Evolutionary conservation across 129 eudicot genomes (phyloP).

Genomic region (Apium graveolens): DNA sequence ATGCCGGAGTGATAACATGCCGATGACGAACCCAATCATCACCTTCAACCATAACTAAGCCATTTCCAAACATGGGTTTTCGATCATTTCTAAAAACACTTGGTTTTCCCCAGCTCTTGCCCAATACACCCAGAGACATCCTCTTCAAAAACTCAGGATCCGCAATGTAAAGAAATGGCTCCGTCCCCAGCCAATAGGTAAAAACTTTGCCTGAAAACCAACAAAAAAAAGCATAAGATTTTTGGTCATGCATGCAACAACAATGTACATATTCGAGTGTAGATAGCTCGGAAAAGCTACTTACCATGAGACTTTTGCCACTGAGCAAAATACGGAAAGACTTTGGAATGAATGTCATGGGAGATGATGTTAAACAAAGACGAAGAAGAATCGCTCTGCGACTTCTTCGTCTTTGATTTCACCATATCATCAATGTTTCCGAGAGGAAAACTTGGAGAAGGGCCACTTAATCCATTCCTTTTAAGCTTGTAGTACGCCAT

Average conservation of each 20-base stretch:
- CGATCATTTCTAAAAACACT: constrained; percentile 72
- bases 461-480: constrained; percentile 64
- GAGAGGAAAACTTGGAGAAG: constrained; percentile 70
- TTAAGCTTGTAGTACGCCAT: constrained; percentile 45
- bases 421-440: constrained; percentile 69
- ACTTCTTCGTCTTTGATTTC: constrained; percentile 26
- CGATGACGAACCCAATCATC: constrained; percentile 90
- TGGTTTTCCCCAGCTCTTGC: constrained; percentile 94
- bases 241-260: neutral
- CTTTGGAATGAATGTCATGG: constrained; percentile 69
- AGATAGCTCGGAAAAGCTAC: neutral
- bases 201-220: constrained; percentile 70
- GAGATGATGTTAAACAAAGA: constrained; percentile 20
- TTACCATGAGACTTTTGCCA: constrained; percentile 79
- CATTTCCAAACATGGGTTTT: constrained; percentile 86
- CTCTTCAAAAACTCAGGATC: constrained; percentile 72
- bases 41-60: constrained; percentile 84
- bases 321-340: constrained; percentile 65
- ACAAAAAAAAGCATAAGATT: neutral
- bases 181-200: constrained; percentile 87
- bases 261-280: neutral
- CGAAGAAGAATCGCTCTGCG: constrained; percentile 13
- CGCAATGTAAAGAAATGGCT: constrained; percentile 77
- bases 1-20: constrained; percentile 84
- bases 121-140: constrained; percentile 61